Evolutionary conservation across 2,329 filamentous ascomycete species (phyloP).

Genomic region (Scedosporium apiospermum): DNA sequence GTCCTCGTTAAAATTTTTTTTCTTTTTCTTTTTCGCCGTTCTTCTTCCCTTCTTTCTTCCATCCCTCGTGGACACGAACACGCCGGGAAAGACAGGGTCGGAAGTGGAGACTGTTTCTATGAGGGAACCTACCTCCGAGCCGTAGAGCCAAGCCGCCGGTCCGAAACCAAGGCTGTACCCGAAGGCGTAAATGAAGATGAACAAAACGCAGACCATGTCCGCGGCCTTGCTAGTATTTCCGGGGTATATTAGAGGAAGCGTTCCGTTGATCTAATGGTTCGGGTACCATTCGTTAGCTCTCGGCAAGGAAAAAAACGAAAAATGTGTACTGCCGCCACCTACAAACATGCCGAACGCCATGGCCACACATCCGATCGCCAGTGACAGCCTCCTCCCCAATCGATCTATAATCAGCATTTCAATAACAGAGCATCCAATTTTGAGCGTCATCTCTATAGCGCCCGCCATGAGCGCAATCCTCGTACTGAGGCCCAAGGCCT

Average conservation of each 20-base stretch:
- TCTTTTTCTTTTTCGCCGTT: background rate
- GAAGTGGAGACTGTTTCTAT: background rate
- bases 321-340: constrained; percentile 12
- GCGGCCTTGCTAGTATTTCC: constrained; percentile 35
- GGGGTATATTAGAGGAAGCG: constrained; percentile 40
- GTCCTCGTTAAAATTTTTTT: background rate
- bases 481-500: constrained; percentile 37
- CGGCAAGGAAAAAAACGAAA: background rate
- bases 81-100: too few relatives aligned
- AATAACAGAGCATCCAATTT: constrained; percentile 45
- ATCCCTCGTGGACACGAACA: too few relatives aligned
- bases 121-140: constrained; percentile 35
- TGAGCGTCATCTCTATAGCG: constrained; percentile 47
- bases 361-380: constrained; percentile 37
- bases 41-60: too few relatives aligned
- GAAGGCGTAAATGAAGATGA: constrained; percentile 49
- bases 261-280: constrained; percentile 38
- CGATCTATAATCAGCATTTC: constrained; percentile 49
- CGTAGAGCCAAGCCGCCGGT: constrained; percentile 48
- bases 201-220: constrained; percentile 41
- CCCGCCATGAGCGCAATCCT: constrained; percentile 41
- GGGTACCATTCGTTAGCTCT: background rate
- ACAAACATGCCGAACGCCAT: constrained; percentile 47
- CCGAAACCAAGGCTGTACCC: constrained; percentile 50
- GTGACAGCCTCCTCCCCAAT: constrained; percentile 37